These are phyloP conservation scores for Ambrosiella cleistominuta DNA, from an alignment of 2,329 filamentous ascomycete genomes.

Conservation along the genomic window DNA sequence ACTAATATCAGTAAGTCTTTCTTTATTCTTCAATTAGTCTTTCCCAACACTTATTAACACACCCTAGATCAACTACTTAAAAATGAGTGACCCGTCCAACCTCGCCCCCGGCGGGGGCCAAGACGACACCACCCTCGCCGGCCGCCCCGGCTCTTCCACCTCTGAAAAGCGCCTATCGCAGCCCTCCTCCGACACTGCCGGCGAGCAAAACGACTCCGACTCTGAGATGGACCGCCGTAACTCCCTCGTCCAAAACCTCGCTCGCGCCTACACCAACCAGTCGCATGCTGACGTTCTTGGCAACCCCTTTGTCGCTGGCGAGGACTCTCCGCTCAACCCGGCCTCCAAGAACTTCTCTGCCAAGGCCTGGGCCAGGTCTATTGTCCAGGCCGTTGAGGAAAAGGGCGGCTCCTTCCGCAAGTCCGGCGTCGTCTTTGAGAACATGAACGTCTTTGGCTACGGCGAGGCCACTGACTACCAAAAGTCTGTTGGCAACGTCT, in stretches of 20 bases:
- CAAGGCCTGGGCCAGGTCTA: constrained; percentile 41
- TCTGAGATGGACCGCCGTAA: constrained; percentile 32
- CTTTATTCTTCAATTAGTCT: not conserved
- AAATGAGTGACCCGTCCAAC: constrained; percentile 3
- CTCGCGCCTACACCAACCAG: constrained; percentile 35
- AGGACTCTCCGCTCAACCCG: constrained; percentile 37
- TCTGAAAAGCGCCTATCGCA: constrained; percentile 12
- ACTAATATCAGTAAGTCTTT: not conserved
- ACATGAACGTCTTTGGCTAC: constrained; percentile 51
- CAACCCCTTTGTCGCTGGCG: constrained; percentile 33
- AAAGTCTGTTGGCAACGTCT: constrained; percentile 45
- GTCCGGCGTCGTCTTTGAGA: constrained; percentile 46
- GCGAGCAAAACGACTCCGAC: constrained; percentile 22
- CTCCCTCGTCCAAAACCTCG: constrained; percentile 37
- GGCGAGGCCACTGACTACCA: constrained; percentile 54
- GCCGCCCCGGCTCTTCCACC: constrained; percentile 1
- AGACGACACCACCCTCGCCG: constrained; percentile 1
- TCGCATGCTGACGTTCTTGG: constrained; percentile 22
- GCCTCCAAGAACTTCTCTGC: constrained; percentile 34
- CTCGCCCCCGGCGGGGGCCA: not conserved
- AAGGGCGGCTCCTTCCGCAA: constrained; percentile 40
- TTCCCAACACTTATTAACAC: not conserved
- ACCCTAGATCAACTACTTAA: not conserved
- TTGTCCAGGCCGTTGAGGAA: constrained; percentile 33
- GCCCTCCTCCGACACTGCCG: constrained; percentile 15